A percentile compares a stretch with the other conserved stretches of the same genome.
Conservation (phyloP, 208 protist species). For the Lotmaria passim region DNA sequence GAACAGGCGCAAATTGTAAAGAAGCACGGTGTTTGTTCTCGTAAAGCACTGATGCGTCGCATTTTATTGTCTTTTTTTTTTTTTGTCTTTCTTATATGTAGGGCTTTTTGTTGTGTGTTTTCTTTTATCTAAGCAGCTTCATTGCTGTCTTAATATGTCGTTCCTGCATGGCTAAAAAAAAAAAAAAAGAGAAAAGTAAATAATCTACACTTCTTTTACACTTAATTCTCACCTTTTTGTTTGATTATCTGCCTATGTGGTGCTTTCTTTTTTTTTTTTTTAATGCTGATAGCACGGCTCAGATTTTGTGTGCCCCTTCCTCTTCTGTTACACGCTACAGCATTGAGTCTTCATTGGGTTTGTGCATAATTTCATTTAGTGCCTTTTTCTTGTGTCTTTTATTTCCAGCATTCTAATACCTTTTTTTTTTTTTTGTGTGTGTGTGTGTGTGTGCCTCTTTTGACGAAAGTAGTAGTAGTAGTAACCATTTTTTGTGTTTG, state of each 20-base stretch:
- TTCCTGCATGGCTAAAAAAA: background rate
- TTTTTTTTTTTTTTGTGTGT: too few species aligned
- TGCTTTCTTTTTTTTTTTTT: slow-evolving; percentile 1
- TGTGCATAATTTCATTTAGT: too few species aligned
- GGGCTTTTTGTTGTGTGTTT: background rate
- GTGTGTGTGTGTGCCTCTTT: too few species aligned
- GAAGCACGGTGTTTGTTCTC: background rate
- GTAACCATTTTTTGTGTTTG: too few species aligned
- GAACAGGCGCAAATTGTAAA: background rate
- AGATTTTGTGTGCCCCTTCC: background rate
- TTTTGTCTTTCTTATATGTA: background rate
- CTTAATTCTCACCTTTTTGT: background rate
- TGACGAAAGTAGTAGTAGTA: too few species aligned
- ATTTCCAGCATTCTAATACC: too few species aligned
- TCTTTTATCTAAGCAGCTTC: background rate
- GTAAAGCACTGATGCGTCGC: background rate
- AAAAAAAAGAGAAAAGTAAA: background rate
- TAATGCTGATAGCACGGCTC: background rate
- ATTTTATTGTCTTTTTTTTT: background rate
- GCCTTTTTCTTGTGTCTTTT: too few species aligned
- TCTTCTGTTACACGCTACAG: background rate
- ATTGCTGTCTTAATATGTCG: background rate
- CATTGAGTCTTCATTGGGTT: background rate
- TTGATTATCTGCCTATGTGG: background rate
- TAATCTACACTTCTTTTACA: background rate